Conservation (phyloP, 2,329 filamentous ascomycete genomes). For the Penicillium sp. region DNA sequence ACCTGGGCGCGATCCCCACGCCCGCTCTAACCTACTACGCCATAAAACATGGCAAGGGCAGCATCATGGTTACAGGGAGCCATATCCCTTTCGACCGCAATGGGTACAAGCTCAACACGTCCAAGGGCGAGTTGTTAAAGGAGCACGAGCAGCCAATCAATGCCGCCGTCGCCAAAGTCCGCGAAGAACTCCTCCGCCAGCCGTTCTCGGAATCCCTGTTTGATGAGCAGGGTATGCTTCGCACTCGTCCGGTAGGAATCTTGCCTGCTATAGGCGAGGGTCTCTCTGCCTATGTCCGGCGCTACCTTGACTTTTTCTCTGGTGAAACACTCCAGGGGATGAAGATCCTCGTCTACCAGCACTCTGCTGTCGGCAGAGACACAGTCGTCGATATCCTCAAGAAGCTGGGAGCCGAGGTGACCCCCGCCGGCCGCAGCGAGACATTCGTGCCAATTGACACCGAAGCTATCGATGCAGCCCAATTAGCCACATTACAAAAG, state of each 20-base stretch:
- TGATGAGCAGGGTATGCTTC: constrained; percentile 34
- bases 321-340: constrained; percentile 33
- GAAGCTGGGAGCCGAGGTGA: constrained; percentile 35
- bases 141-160: constrained; percentile 40
- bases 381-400: constrained; percentile 37
- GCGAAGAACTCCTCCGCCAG: constrained; percentile 33
- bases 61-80: constrained; percentile 43
- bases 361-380: constrained; percentile 41
- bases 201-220: constrained; percentile 34
- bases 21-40: constrained; percentile 38
- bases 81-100: constrained; percentile 44
- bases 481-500: constrained; percentile 35
- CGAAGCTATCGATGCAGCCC: constrained; percentile 39
- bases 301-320: constrained; percentile 38
- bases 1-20: constrained; percentile 39
- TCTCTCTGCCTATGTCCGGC: constrained; percentile 31
- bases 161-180: constrained; percentile 29
- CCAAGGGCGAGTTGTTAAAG: constrained; percentile 39
- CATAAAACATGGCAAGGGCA: constrained; percentile 35
- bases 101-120: constrained; percentile 42
- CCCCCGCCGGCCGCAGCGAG: constrained; percentile 37
- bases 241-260: constrained; percentile 14
- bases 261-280: constrained; percentile 10
- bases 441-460: constrained; percentile 42
- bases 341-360: constrained; percentile 39